phyloP scores from a whole-genome alignment of 345 rosid genomes.

The Cochlearia excelsa region DNA sequence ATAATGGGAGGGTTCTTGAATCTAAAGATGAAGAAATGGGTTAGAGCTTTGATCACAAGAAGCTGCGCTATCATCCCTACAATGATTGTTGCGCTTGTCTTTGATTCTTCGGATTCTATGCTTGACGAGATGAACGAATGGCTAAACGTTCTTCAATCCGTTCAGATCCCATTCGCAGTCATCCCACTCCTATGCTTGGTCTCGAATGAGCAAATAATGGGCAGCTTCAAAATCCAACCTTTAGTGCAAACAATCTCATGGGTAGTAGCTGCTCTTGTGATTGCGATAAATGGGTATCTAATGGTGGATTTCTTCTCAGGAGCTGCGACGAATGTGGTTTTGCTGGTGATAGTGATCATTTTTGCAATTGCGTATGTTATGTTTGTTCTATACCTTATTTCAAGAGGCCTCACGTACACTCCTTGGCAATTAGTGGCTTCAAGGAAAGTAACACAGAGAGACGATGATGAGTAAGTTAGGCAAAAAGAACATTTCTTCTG shows the following conservation, averaged over 20 bases:
- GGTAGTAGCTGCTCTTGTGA: slow-evolving; percentile 84
- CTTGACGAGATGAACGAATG: slow-evolving; percentile 82
- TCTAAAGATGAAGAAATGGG: slow-evolving; percentile 87
- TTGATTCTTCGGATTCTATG: slow-evolving; percentile 63
- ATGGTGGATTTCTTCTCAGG: slow-evolving; percentile 69
- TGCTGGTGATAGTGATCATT: slow-evolving; percentile 37
- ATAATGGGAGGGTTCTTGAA: slow-evolving; percentile 97
- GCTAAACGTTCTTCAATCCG: slow-evolving; percentile 86
- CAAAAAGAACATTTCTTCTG: neutral
- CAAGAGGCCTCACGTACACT: slow-evolving; percentile 41
- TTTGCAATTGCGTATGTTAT: slow-evolving; percentile 53
- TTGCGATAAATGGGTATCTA: slow-evolving; percentile 82
- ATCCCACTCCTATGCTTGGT: slow-evolving; percentile 86
- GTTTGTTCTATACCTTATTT: slow-evolving; percentile 72
- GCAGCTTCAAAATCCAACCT: slow-evolving; percentile 72
- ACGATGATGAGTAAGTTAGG: slow-evolving; percentile 27
- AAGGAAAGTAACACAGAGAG: slow-evolving; percentile 24
- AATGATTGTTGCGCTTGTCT: slow-evolving; percentile 77
- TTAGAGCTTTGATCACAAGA: slow-evolving; percentile 83
- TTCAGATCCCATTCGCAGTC: slow-evolving; percentile 90
- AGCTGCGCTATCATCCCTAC: slow-evolving; percentile 89
- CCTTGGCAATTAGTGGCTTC: slow-evolving; percentile 39
- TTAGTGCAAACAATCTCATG: slow-evolving; percentile 65
- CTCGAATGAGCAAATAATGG: slow-evolving; percentile 85
- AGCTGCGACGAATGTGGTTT: slow-evolving; percentile 49